Base-by-base conservation (phyloP, 148 eudicot genomes). In the Spergularia bocconei region DNA sequence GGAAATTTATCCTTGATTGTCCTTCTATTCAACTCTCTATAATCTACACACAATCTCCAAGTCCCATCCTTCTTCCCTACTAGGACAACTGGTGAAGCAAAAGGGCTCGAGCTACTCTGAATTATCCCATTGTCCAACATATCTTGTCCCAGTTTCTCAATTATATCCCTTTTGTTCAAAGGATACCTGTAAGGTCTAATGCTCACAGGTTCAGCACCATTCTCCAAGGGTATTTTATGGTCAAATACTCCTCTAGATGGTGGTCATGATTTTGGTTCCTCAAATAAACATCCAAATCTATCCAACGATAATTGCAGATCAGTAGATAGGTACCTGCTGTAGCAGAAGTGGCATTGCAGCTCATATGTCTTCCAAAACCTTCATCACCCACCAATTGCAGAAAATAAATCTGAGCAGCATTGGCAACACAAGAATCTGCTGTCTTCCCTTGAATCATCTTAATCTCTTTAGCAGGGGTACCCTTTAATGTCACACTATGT, bases 31-130 rank as follows among this genome's bases (percentile, higher is more conserved):
- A 63, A 8, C 0, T 13, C 19, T 3, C 67, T 63, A 0, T 63
- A 63, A 6, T 52, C 58, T 1, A 21, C 39, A 69, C 41, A 51
- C 11, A 12, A 11, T 8, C 38, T 51, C 58, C 72, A 23, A 0
- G 8, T 20, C 0, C 72, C 72, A 50, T 69, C 72, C 44, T 67
- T 69, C 33, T 69, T 69, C 0, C 58, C 58, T 1, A 65, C 69
- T 0, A 65, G 9, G 4, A 39, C 69, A 0, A 65, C 69, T 0
- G 51, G 69, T 0, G 57, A 10, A 50, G 48, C 67, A 63, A 63
- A 63, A 0, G 48, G 48, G 36, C 67, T 63, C 0, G 16, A 4
- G 10, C 9, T 63, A 0, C 2, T 17, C n/a, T n/a, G 17, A 11
- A 63, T 63, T 2, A 33, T 14, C 2, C 71, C 71, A 6, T 16